These are phyloP conservation scores for Candida tetrigidarum DNA, from an alignment of 1,139 yeast genomes.

Conservation along the genomic window DNA sequence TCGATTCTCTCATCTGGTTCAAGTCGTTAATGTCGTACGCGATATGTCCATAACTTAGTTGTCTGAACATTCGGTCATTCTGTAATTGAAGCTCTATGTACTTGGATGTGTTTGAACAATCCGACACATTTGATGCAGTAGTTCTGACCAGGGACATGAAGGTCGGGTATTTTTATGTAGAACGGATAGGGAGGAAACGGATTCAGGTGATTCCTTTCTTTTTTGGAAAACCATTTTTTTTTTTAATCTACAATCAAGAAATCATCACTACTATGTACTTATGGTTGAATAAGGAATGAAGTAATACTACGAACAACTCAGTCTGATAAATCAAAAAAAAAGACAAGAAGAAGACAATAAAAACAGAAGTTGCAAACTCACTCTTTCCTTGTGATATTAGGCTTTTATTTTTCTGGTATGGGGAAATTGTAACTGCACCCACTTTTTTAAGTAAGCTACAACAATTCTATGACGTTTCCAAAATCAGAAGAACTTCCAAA, in stretches of 20 bases:
- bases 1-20: background rate
- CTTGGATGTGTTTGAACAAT: background rate
- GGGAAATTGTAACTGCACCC: background rate
- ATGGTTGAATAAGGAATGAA: background rate
- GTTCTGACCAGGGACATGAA: conserved; percentile 1
- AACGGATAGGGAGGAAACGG: background rate
- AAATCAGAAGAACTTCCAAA: no score
- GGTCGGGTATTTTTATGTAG: background rate
- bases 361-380: conserved; percentile 4
- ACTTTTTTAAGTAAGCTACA: background rate
- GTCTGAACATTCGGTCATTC: conserved; percentile 2
- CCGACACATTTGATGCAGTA: background rate
- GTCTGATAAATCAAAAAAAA: no score
- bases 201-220: no score
- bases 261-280: background rate
- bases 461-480: background rate
- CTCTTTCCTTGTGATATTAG: background rate
- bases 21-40: conserved; percentile 1
- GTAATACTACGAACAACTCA: no score
- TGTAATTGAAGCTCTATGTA: conserved; percentile 5
- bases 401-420: conserved; percentile 5
- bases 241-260: background rate
- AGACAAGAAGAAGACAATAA: background rate
- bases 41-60: conserved; percentile 8
- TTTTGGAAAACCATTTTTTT: no score